Percentiles rank a stretch among this genome's conserved stretches.
These are phyloP conservation scores for Calonectria pseudoturangicola DNA, from an alignment of 2,329 filamentous ascomycete genomes.

Conservation along the genomic window DNA sequence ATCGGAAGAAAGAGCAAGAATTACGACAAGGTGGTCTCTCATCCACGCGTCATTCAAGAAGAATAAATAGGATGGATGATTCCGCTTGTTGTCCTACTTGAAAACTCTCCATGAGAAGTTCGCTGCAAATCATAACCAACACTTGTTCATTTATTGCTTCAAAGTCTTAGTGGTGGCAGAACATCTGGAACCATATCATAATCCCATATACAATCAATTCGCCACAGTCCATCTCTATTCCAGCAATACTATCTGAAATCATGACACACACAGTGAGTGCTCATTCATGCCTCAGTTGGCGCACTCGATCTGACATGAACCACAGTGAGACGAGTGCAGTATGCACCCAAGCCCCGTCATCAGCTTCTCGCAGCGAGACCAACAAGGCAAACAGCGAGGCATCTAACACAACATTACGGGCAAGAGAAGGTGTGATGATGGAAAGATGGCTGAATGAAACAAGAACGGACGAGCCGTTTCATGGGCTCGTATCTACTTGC, in stretches of 20 bases:
- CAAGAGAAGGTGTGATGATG: neutral
- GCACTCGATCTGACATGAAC: neutral
- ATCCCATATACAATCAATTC: neutral
- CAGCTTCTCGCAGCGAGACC: neutral
- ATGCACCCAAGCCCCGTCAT: neutral
- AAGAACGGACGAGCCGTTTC: neutral
- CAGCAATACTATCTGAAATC: neutral
- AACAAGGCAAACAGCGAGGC: neutral
- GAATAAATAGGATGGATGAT: too few relatives aligned
- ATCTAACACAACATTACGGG: neutral
- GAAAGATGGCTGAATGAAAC: neutral
- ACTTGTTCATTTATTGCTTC: too few relatives aligned
- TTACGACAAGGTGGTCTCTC: too few relatives aligned
- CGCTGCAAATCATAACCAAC: too few relatives aligned
- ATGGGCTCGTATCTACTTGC: slow-evolving; percentile 1
- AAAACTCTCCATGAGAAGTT: too few relatives aligned
- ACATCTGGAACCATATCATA: neutral
- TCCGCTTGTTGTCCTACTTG: too few relatives aligned
- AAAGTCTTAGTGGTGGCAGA: too few relatives aligned
- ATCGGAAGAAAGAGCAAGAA: too few relatives aligned
- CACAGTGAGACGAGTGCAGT: neutral
- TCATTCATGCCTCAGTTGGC: neutral
- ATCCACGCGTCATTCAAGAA: too few relatives aligned
- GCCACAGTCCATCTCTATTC: neutral
- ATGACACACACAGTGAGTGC: neutral